Conservation (phyloP, 495 filamentous ascomycete genomes). For the Penicillium lividum region DNA sequence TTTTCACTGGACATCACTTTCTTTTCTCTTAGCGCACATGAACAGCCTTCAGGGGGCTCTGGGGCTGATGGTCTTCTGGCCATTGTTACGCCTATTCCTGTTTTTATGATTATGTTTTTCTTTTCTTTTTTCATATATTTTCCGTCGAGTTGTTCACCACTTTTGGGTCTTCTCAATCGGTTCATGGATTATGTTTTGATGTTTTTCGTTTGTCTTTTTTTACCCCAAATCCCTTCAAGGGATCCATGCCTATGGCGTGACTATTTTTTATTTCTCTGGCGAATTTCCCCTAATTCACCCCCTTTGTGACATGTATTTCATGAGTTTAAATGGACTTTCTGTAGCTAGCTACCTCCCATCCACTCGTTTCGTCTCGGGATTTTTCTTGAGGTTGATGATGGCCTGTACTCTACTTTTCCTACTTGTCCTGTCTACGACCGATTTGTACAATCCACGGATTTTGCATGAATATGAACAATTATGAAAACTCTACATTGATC, state of each 20-base stretch:
- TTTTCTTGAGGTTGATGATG: background rate
- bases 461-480: background rate
- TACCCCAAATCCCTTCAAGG: background rate
- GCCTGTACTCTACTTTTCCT: background rate
- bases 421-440: background rate
- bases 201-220: constrained; percentile 2
- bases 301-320: constrained; percentile 13
- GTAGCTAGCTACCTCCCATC: constrained; percentile 12
- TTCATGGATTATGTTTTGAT: constrained; percentile 5
- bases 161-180: background rate
- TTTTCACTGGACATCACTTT: constrained; percentile 13
- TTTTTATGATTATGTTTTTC: constrained; percentile 1
- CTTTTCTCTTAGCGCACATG: constrained; percentile 18
- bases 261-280: background rate
- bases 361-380: constrained; percentile 7
- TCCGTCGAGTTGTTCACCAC: background rate
- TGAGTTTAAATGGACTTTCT: constrained; percentile 7
- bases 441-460: background rate
- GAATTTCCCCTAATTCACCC: constrained; percentile 11
- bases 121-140: constrained; percentile 8
- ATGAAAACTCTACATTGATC: background rate
- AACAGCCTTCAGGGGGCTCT: constrained; percentile 13
- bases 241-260: background rate
- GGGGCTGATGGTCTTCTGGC: constrained; percentile 12
- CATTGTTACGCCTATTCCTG: constrained; percentile 4